Percentiles rank a stretch among this genome's conserved stretches.
These are phyloP conservation scores for Huntiella abstrusa DNA, from an alignment of 2,329 filamentous ascomycete genomes.

Conservation along the genomic window DNA sequence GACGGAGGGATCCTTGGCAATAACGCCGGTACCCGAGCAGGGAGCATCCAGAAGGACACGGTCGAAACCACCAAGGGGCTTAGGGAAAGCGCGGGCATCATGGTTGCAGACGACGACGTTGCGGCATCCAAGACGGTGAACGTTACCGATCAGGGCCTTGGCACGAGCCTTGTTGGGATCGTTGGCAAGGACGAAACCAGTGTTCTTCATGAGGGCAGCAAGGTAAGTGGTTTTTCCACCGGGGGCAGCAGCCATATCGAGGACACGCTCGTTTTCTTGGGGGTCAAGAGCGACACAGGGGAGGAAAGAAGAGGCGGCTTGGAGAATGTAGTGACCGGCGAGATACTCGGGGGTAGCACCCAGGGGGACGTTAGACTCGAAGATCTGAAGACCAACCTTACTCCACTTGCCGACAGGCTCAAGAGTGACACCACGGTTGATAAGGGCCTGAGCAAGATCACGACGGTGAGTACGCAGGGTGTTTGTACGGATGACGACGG, in stretches of 20 bases:
- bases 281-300: conserved; percentile 95
- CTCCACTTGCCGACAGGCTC: conserved; percentile 98
- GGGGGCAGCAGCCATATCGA: conserved; percentile 88
- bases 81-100: conserved; percentile 84
- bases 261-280: conserved; percentile 75
- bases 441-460: conserved; percentile 79
- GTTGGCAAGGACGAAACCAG: conserved; percentile 87
- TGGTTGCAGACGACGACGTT: conserved; percentile 95
- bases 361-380: conserved; percentile 68
- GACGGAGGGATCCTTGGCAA: conserved; percentile 87
- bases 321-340: conserved; percentile 91
- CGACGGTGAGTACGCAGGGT: conserved; percentile 60
- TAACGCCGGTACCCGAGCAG: conserved; percentile 92
- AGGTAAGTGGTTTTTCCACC: conserved; percentile 94
- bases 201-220: conserved; percentile 93
- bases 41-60: conserved; percentile 85
- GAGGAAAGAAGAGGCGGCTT: conserved; percentile 89
- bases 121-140: conserved; percentile 80
- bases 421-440: conserved; percentile 88
- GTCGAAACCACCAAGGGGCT: conserved; percentile 89
- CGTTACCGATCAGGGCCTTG: conserved; percentile 95
- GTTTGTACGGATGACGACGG: conserved; percentile 92
- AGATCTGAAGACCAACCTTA: conserved; percentile 91
- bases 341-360: conserved; percentile 96
- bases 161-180: conserved; percentile 85